Evolutionary conservation across 2,329 filamentous ascomycete species (phyloP).

Genomic region (Corinectria fuckeliana): DNA sequence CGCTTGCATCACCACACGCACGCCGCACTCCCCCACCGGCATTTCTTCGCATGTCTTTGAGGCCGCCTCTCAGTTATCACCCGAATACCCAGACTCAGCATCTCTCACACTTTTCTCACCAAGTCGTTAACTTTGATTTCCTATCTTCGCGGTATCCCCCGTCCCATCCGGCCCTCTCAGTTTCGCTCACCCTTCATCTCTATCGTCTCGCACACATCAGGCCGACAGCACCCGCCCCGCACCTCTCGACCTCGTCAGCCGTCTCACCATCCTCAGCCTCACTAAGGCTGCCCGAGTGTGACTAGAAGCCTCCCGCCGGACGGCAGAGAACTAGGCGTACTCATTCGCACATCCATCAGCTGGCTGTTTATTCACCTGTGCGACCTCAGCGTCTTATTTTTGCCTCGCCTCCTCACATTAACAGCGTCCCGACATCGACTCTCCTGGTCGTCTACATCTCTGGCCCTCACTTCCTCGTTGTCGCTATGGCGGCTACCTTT

Average conservation of each 20-base stretch:
- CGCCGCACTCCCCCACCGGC: constrained; percentile 37
- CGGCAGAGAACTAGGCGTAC: constrained; percentile 21
- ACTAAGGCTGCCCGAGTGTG: constrained; percentile 30
- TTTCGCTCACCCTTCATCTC: constrained; percentile 26
- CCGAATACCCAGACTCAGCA: constrained; percentile 25
- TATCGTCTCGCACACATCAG: constrained; percentile 22
- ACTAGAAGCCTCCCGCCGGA: constrained; percentile 20
- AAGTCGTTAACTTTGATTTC: too few relatives aligned
- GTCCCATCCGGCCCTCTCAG: constrained; percentile 29
- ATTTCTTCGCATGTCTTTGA: constrained; percentile 36
- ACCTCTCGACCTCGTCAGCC: constrained; percentile 24
- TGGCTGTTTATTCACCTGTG: constrained; percentile 27
- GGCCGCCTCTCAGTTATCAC: constrained; percentile 31
- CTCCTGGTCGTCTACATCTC: constrained; percentile 12
- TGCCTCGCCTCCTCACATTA: constrained; percentile 19
- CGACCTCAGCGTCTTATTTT: constrained; percentile 26
- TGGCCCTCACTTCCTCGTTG: constrained; percentile 19
- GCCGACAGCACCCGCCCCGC: constrained; percentile 33
- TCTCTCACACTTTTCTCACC: constrained; percentile 28
- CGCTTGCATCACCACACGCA: constrained; percentile 42
- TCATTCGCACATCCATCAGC: constrained; percentile 23
- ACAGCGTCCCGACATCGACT: neutral
- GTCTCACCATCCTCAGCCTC: constrained; percentile 38
- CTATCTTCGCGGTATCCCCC: constrained; percentile 23
- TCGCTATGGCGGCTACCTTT: constrained; percentile 56